Evolutionary conservation across 1,284 basidiomycete species (phyloP).

Genomic region (Rhodotorula sp.): DNA sequence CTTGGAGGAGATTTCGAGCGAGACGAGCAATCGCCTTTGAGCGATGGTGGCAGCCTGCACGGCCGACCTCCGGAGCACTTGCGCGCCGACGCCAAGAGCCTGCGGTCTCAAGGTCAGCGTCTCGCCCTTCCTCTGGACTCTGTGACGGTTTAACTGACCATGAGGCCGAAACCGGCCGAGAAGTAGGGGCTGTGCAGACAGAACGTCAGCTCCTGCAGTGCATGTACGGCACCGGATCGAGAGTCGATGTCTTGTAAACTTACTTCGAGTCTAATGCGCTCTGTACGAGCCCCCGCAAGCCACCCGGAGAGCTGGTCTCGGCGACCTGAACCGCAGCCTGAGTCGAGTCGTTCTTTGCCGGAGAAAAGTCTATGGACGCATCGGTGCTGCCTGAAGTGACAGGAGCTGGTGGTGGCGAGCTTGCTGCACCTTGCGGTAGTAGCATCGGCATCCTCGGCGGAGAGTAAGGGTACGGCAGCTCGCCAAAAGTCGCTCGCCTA

Average conservation of each 20-base stretch:
- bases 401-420: background rate
- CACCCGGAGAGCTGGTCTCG: constrained; percentile 1
- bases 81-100: constrained; percentile 81
- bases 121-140: accelerated
- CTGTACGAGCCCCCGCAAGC: constrained; percentile 33
- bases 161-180: constrained; percentile 90
- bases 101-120: constrained; percentile 47
- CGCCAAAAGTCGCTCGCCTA: no score
- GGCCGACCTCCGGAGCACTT: constrained; percentile 67
- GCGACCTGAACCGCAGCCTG: background rate
- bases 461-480: no score
- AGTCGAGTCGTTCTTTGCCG: background rate
- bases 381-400: background rate
- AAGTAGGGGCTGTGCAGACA: constrained; percentile 73
- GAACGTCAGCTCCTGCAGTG: background rate
- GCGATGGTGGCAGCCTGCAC: constrained; percentile 70
- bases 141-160: constrained; percentile 59
- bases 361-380: background rate
- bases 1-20: constrained; percentile 93
- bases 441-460: background rate
- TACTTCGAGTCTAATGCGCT: constrained; percentile 36
- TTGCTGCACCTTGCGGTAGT: background rate
- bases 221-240: background rate
- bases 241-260: background rate
- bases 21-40: constrained; percentile 86